A percentile compares a stretch with the other conserved stretches of the same genome.
phyloP scores from a whole-genome alignment of 2,329 filamentous ascomycete genomes.

The Fusarium sulawesiense region DNA sequence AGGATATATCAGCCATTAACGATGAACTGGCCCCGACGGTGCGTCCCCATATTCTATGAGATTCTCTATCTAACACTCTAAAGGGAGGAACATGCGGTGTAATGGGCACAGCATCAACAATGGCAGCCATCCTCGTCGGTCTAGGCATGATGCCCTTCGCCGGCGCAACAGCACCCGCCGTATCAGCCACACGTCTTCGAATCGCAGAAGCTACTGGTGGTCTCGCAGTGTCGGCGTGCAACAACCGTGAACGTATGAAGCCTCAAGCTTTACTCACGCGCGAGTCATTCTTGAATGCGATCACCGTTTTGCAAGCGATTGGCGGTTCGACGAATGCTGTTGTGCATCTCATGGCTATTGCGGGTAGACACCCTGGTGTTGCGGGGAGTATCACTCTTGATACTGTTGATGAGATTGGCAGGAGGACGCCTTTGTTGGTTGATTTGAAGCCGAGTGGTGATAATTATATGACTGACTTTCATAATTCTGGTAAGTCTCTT shows the following conservation, averaged over 20 bases:
- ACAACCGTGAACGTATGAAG: constrained; percentile 73
- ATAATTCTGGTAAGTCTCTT: constrained; percentile 60
- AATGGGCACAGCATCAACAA: constrained; percentile 93
- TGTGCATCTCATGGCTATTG: constrained; percentile 87
- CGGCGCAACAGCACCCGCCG: constrained; percentile 82
- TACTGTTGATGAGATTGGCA: constrained; percentile 81
- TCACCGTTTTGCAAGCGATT: constrained; percentile 87
- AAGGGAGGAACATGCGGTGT: constrained; percentile 84
- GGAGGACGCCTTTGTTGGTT: constrained; percentile 82
- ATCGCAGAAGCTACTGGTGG: constrained; percentile 80
- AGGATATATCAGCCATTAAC: constrained; percentile 77
- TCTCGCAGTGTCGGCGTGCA: constrained; percentile 74
- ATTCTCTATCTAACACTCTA: not conserved
- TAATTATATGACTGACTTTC: constrained; percentile 91
- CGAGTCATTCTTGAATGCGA: constrained; percentile 83
- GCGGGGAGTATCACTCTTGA: constrained; percentile 73
- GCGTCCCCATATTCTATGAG: constrained; percentile 33
- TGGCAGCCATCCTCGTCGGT: constrained; percentile 85
- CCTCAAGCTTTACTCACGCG: constrained; percentile 78
- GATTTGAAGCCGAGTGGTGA: constrained; percentile 88
- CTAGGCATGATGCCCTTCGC: constrained; percentile 84
- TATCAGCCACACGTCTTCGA: constrained; percentile 81
- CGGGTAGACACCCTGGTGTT: constrained; percentile 76
- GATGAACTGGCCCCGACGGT: constrained; percentile 79
- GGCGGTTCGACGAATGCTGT: constrained; percentile 89